Base-by-base conservation (phyloP, 1,139 yeast species). In the Kluyveromyces marxianus region DNA sequence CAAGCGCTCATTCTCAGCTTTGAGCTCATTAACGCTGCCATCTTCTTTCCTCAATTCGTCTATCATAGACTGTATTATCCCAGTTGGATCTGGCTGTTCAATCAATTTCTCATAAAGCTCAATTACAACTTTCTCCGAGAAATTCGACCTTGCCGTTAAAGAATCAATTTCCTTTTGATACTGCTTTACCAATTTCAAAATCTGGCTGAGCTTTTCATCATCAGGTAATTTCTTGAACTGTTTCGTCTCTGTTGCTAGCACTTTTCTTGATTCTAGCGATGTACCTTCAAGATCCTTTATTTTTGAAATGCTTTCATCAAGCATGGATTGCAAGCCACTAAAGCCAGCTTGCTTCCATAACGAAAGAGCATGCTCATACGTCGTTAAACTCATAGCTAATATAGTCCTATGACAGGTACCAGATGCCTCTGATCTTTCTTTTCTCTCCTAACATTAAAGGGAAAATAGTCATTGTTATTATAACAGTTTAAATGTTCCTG, bases 1-100 rank as follows among this genome's bases (percentile, higher is more conserved):
- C 48, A 88, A 68, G 21, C 64, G 61, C 3, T 69, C 66, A 48
- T 83, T 77, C 57, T 84, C 87, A 25, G 68, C 67, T 50, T 74
- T 71, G 44, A 84, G 65, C 8, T 67, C 66, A 14, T 81, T 69
- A 39, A 87, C 63, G 57, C 81, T 79, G 40, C 81, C 83, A 5
- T 24, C 26, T 4, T 25, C 33, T n/a, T 37, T 37, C 50, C 77
- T 78, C 47, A 88, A 68, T 6, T 66, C 66, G 46, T 83, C 87
- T 32, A 85, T 65, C 3, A 94, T 79, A 34, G 78, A 75, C 56
- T 85, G 88, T 48, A 90, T 68, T 41, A 90, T 66, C 2, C 96
- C 95, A 50, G 75, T 76, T 3, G 97, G 97, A 66, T 92, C 97
- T 0, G 97, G 97, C 0, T 95, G 92, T 59, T 90, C 96, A 2